A percentile compares a stretch with the other conserved stretches of the same genome.
phyloP scores from a whole-genome alignment of 2,329 filamentous ascomycete species.

The Fusarium sp. region DNA sequence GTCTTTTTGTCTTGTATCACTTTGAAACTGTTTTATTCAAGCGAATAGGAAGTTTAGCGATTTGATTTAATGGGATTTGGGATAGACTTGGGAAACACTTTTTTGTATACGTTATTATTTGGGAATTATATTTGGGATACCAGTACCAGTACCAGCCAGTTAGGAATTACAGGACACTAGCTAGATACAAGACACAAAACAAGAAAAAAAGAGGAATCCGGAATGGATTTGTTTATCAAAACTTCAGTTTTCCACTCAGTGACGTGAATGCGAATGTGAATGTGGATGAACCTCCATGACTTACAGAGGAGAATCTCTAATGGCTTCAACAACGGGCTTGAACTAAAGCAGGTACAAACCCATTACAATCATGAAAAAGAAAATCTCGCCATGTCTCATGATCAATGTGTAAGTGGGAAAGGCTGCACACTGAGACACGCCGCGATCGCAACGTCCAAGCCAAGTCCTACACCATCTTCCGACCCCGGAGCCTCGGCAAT shows the following conservation, averaged over 20 bases:
- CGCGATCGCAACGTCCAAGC: not conserved
- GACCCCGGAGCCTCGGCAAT: not conserved
- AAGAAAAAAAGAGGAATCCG: conserved; percentile 30
- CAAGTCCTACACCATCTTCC: not conserved
- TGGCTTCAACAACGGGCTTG: not conserved
- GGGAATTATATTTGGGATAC: conserved; percentile 4
- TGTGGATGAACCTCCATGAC: not conserved
- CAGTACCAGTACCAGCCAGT: conserved; percentile 15
- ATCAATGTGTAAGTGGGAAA: conserved; percentile 2
- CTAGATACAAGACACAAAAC: conserved; percentile 37
- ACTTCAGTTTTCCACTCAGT: not conserved
- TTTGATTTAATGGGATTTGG: conserved; percentile 8
- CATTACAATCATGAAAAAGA: not conserved
- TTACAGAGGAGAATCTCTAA: no score
- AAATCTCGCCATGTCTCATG: conserved; percentile 26
- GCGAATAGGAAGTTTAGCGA: conserved; percentile 30
- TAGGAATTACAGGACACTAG: conserved; percentile 32
- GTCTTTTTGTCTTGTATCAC: conserved; percentile 37
- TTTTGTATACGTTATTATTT: conserved; percentile 4
- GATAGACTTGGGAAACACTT: conserved; percentile 15
- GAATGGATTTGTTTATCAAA: conserved; percentile 29
- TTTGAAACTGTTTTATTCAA: conserved; percentile 14
- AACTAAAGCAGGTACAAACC: conserved; percentile 33
- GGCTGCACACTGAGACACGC: conserved; percentile 5
- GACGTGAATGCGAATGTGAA: not conserved